Evolutionary conservation across 352 stramenopile genomes (phyloP), one percentile per base, ranked within the genome.

Genomic region (Phytophthora quininea): DNA sequence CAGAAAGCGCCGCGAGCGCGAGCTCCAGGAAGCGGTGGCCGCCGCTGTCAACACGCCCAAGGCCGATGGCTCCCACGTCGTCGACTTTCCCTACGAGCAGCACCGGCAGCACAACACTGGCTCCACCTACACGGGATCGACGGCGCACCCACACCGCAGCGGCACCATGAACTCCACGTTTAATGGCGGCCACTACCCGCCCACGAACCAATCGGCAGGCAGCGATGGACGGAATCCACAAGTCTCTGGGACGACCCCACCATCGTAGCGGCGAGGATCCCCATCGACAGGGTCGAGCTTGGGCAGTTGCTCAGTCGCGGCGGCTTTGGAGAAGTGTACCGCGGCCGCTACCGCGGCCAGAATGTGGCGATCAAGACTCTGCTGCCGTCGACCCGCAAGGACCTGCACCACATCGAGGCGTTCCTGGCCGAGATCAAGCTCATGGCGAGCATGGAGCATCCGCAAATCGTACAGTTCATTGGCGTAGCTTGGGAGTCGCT

Each of bases 401-500:
- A 77, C 30, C 52, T 80, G 58, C n/a, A 37, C 24, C 66, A 77
- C 40, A 79, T 83, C 27, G 69, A 80, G 54, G 54, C 55, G 43
- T 82, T 82, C 51, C 47, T 82, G 51, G 38, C 53, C 32, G 78
- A 86, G 54, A 82, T 86, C 47, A 78, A 79, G 38, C 56, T 82
- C 27, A 70, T 79, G 50, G 62, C 70, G 1, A 63, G 69, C 7
- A 64, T 86, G 31, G 73, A 80, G 19, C 78, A 86, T 45, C 66
- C 71, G 33, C 65, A 80, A 40, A 80, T 86, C 31, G 74, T 86
- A 2, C 48, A 58, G 15, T 82, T 84, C 48, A 31, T 82, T 2
- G 76, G 76, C 4, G 77, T 86, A 35, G 77, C 75, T 2, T 86
- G 77, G 73, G 73, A 80, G 29, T 80, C 75, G 31, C 58, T 82